Base-by-base conservation (phyloP, 1,284 basidiomycete species). In the Polyporus tsugae region DNA sequence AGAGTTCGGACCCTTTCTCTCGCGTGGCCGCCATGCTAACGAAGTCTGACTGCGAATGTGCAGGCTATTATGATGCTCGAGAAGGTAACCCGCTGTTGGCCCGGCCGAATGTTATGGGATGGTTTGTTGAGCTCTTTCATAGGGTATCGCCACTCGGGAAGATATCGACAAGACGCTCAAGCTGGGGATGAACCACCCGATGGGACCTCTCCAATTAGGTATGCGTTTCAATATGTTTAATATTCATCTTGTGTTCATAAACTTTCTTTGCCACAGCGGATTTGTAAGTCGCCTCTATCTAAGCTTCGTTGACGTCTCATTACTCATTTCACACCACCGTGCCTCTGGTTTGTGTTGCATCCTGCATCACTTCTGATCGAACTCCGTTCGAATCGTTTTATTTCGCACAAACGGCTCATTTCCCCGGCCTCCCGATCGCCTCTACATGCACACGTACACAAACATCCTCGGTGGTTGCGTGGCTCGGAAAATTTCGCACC, bases 121-220 rank as follows among this genome's bases (percentile, higher is more conserved):
- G 60, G 33, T 59, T 68, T 6, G 49, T 63, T 55, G 49, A 63
- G 13, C 17, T 10, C 3, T 46, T 60, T 9, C 62, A 66, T 52
- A 95, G 89, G 96, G 96, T 6, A 89, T 93, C 29, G 97, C 96
- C 1, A 94, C 95, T 1, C 89, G 94, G 55, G 96, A 98, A 68
- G 96, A 99, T 78, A 98, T 99, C 72, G 97, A 99, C 82, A 95
- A 92, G 73, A 98, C 95, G 0, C 88, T 99, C 65, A 92, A 91
- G 76, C 84, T 98, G 19, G 97, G 97, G 60, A 98, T 98, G 95
- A 93, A 91, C 70, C 96, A 98, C 77, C 96, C 96, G 1, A 98
- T 98, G 95, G 97, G 97, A 17, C 95, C 95, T 2, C 82, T 96
- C 17, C 92, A 95, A 70, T 86, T 96, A 46, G 92, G 91, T 89